These are phyloP conservation scores for Hypomontagnella monticulosa DNA, from an alignment of 495 filamentous ascomycete species.

Conservation along the genomic window DNA sequence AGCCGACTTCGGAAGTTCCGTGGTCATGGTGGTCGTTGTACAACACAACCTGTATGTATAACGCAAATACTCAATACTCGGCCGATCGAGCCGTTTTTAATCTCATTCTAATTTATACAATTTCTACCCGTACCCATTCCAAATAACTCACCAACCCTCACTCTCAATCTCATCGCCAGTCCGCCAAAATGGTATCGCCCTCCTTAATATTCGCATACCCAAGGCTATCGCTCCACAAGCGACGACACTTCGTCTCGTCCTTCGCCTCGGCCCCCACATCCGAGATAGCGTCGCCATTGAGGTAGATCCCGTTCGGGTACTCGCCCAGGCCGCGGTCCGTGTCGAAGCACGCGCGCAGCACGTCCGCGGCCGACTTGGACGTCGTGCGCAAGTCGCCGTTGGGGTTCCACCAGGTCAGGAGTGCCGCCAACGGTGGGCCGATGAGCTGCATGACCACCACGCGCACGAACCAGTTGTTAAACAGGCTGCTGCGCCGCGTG, in stretches of 20 bases:
- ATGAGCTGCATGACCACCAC: constrained; percentile 19
- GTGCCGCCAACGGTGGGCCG: constrained; percentile 20
- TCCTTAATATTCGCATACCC: constrained; percentile 47
- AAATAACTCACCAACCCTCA: background rate
- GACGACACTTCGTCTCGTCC: constrained; percentile 49
- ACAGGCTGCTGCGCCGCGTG: constrained; percentile 32
- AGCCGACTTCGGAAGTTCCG: constrained; percentile 21
- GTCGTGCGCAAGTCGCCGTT: constrained; percentile 51
- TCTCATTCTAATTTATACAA: constrained; percentile 2
- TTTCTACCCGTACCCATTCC: background rate
- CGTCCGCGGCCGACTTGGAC: constrained; percentile 55
- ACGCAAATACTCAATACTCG: constrained; percentile 6
- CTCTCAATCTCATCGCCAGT: constrained; percentile 44
- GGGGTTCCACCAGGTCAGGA: constrained; percentile 38
- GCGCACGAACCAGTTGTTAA: constrained; percentile 28
- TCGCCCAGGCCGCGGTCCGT: constrained; percentile 40
- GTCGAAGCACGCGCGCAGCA: constrained; percentile 51
- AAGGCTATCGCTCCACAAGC: constrained; percentile 49
- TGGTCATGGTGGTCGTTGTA: background rate
- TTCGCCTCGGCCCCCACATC: constrained; percentile 46
- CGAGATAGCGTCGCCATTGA: constrained; percentile 41
- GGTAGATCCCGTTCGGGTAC: constrained; percentile 46
- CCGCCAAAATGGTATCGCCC: constrained; percentile 48
- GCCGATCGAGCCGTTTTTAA: constrained; percentile 4
- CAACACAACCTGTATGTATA: background rate